These are phyloP conservation scores for Fusarium piperis DNA, from an alignment of 2,329 filamentous ascomycete genomes.

Conservation along the genomic window DNA sequence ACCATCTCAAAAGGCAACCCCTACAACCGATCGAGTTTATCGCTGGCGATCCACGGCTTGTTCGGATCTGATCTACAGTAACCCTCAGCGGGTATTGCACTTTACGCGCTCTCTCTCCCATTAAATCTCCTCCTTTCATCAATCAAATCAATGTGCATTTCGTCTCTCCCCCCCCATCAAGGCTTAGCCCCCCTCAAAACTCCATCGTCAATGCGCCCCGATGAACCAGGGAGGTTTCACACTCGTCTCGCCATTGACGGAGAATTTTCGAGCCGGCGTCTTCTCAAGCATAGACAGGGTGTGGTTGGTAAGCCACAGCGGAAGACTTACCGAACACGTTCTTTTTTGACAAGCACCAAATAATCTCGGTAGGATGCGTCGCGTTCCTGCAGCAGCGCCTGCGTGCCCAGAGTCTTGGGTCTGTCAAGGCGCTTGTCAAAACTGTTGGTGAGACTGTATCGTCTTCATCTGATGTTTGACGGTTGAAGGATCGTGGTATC, in stretches of 20 bases:
- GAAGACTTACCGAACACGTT: background rate
- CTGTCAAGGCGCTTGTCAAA: conserved; percentile 23
- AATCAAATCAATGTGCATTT: background rate
- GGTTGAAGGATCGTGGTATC: background rate
- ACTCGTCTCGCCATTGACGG: conserved; percentile 36
- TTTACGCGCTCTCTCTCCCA: background rate
- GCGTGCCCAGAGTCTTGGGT: background rate
- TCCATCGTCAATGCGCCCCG: background rate
- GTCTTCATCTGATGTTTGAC: conserved; percentile 12
- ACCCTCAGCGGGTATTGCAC: background rate
- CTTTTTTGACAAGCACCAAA: background rate
- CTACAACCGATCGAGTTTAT: background rate
- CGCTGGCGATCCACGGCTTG: background rate
- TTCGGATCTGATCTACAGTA: background rate
- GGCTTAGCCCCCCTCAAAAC: background rate
- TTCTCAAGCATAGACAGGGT: background rate
- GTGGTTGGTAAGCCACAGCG: background rate
- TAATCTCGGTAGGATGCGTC: background rate
- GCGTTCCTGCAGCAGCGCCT: background rate
- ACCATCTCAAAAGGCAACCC: background rate
- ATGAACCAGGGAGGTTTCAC: conserved; percentile 34
- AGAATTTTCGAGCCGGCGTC: conserved; percentile 18
- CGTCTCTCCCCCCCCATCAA: background rate
- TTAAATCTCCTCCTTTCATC: background rate
- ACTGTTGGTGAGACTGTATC: conserved; percentile 6